These are phyloP conservation scores for Diaporthe velutina DNA, from an alignment of 2,329 filamentous ascomycete genomes.

Conservation along the genomic window DNA sequence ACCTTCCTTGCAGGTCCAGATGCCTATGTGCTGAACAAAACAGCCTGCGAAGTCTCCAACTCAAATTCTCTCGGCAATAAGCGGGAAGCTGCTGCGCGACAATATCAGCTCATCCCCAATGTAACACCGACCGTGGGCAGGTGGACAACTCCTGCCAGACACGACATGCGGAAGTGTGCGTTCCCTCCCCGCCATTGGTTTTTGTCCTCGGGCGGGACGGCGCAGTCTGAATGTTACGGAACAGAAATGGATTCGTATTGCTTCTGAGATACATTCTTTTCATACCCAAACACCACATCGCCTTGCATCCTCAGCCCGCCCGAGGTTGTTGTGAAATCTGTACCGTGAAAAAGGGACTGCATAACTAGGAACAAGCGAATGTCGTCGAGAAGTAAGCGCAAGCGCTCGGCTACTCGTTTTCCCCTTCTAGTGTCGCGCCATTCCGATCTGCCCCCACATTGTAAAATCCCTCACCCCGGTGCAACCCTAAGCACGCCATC, in stretches of 20 bases:
- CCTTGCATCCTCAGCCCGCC: background rate
- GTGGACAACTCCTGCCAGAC: too few species aligned
- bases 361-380: background rate
- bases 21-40: background rate
- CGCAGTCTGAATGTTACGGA: background rate
- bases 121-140: too few species aligned
- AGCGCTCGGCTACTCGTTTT: background rate
- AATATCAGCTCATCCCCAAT: too few species aligned
- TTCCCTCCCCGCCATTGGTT: background rate
- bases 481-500: background rate
- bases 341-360: background rate
- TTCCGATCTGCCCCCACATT: background rate
- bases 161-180: too few species aligned
- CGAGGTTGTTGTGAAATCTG: background rate
- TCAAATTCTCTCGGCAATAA: too few species aligned
- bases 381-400: background rate
- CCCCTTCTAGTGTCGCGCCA: background rate
- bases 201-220: background rate
- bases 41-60: too few species aligned
- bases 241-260: background rate
- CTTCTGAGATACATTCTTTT: background rate
- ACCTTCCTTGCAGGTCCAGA: too few species aligned
- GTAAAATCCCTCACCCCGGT: background rate
- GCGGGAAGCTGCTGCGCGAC: too few species aligned
- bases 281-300: background rate